A percentile compares a stretch with the other conserved stretches of the same genome.
phyloP scores from a whole-genome alignment of 257 asterid genomes.

The Avicennia marina region DNA sequence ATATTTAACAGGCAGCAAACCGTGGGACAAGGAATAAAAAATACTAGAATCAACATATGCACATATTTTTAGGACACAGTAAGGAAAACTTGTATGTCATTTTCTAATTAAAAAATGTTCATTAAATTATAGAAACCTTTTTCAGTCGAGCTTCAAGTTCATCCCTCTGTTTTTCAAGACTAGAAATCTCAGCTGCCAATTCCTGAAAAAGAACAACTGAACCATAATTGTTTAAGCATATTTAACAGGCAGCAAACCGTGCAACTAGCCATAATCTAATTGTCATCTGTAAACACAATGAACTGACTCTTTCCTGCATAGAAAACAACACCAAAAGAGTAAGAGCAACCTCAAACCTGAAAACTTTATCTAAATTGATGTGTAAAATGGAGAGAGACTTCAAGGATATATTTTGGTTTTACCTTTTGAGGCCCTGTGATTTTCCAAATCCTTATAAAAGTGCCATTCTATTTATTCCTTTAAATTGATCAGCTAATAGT shows the following conservation, averaged over 20 bases:
- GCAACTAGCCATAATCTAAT: constrained; percentile 11
- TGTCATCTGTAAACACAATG: background rate
- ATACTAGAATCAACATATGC: too few species aligned
- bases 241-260: constrained; percentile 7
- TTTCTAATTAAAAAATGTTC: too few species aligned
- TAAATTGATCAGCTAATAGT: too few species aligned
- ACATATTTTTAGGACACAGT: too few species aligned
- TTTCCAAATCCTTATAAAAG: too few species aligned
- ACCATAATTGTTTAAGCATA: constrained; percentile 19
- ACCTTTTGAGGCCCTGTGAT: too few species aligned
- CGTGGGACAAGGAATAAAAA: too few species aligned
- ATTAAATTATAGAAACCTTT: constrained; percentile 39
- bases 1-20: constrained; percentile 10
- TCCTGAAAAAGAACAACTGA: constrained; percentile 51
- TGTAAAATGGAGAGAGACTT: too few species aligned
- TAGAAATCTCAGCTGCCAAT: constrained; percentile 68
- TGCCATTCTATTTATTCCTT: too few species aligned
- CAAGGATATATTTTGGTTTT: too few species aligned
- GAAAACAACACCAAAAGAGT: background rate
- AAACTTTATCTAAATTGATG: background rate
- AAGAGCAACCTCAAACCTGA: constrained; percentile 5
- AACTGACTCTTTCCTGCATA: constrained; percentile 6
- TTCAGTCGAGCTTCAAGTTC: constrained; percentile 88
- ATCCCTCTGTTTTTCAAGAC: constrained; percentile 75
- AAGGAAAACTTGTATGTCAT: too few species aligned